Percentiles rank a stretch among this genome's conserved stretches.
These are phyloP conservation scores for Clathrus columnatus DNA, from an alignment of 768 basidiomycete species.

Conservation along the genomic window DNA sequence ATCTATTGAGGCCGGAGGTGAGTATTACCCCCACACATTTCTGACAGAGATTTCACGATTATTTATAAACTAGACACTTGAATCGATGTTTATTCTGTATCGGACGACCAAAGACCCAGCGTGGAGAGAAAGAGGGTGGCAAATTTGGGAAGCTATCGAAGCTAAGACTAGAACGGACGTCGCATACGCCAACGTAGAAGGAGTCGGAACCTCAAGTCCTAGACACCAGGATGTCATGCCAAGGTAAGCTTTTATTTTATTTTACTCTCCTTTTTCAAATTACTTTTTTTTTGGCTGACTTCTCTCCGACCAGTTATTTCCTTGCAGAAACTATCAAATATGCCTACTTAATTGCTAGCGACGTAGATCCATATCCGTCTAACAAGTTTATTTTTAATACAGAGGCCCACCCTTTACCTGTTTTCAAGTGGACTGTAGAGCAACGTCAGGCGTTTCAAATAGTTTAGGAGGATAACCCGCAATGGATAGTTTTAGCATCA, in stretches of 20 bases:
- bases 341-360: constrained; percentile 56
- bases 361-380: constrained; percentile 47
- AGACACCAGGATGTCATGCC: constrained; percentile 53
- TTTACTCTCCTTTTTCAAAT: not conserved
- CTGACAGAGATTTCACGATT: not conserved
- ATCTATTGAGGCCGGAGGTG: constrained; percentile 67
- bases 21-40: constrained; percentile 15
- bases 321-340: constrained; percentile 63
- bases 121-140: constrained; percentile 69
- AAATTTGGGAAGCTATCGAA: constrained; percentile 59
- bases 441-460: constrained; percentile 40
- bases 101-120: constrained; percentile 53
- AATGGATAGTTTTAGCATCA: not conserved
- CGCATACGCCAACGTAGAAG: constrained; percentile 54
- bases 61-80: constrained; percentile 46
- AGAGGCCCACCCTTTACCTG: constrained; percentile 68
- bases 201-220: constrained; percentile 35
- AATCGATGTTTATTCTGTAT: constrained; percentile 67
- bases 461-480: too few species aligned
- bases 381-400: constrained; percentile 42
- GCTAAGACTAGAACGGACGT: constrained; percentile 43
- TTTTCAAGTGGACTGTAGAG: constrained; percentile 52
- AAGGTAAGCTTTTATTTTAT: constrained; percentile 40
- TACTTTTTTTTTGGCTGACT: not conserved
- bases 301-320: constrained; percentile 33